Evolutionary conservation across 1,284 basidiomycete genomes (phyloP).

Genomic region (Cryptococcus sp.): DNA sequence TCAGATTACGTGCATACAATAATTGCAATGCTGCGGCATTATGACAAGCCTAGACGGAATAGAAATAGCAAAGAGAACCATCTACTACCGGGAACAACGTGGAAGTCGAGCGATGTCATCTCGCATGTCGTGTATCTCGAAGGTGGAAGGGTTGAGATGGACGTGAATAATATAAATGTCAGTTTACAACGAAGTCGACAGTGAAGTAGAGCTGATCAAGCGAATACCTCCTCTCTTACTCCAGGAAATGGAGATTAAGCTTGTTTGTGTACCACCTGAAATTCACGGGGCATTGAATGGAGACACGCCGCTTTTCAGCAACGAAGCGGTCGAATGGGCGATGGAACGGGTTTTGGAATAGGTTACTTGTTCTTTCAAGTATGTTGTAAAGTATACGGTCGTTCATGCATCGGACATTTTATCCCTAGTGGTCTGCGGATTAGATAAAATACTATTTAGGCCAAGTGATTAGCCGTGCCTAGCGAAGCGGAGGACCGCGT

Average conservation of each 20-base stretch:
- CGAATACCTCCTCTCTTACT: too few species aligned
- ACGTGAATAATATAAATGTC: constrained; percentile 64
- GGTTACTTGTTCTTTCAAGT: background rate
- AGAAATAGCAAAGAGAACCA: constrained; percentile 2
- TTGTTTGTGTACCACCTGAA: constrained; percentile 35
- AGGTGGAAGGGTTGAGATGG: constrained; percentile 64
- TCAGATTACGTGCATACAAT: constrained; percentile 84
- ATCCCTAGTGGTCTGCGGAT: too few species aligned
- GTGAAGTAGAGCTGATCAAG: background rate
- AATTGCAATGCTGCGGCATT: constrained; percentile 66
- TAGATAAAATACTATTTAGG: too few species aligned
- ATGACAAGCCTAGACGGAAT: constrained; percentile 45
- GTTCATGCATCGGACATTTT: too few species aligned
- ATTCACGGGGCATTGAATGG: constrained; percentile 23
- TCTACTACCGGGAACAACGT: constrained; percentile 18
- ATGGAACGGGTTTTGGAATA: constrained; percentile 32
- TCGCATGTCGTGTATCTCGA: constrained; percentile 80
- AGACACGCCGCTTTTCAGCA: constrained; percentile 37
- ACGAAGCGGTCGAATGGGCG: constrained; percentile 46
- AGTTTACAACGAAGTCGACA: constrained; percentile 36
- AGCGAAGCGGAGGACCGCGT: too few species aligned
- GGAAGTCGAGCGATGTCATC: constrained; percentile 54
- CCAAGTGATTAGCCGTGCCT: too few species aligned
- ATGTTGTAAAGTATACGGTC: too few species aligned
- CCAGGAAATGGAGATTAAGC: constrained; percentile 40